A percentile compares a stretch with the other conserved stretches of the same genome.
Evolutionary conservation across 2,329 filamentous ascomycete species (phyloP).

Genomic region (Nigrospora oryzae): DNA sequence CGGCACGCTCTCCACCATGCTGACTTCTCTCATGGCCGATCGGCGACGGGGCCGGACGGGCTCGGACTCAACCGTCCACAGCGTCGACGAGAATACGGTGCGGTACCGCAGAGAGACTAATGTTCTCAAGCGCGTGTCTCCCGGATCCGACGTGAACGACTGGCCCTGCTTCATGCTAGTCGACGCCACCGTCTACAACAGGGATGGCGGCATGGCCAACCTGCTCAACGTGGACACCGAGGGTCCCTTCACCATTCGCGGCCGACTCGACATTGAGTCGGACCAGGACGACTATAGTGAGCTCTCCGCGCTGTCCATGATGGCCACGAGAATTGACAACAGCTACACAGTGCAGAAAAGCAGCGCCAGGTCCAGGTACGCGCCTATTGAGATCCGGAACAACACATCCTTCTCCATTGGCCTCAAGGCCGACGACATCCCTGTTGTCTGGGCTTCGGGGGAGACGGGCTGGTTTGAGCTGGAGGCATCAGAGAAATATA

Average conservation of each 20-base stretch:
- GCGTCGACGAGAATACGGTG: conserved; percentile 25
- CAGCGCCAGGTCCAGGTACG: conserved; percentile 14
- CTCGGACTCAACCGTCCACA: conserved; percentile 37
- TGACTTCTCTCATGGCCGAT: conserved; percentile 22
- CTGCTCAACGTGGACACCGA: conserved; percentile 51
- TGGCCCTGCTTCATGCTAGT: conserved; percentile 56
- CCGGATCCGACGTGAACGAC: conserved; percentile 32
- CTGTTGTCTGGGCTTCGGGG: conserved; percentile 59
- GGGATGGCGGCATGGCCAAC: conserved; percentile 48
- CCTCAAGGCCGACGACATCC: conserved; percentile 35
- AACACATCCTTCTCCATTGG: conserved; percentile 45
- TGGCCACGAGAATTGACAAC: not conserved
- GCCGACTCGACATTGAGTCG: conserved; percentile 42
- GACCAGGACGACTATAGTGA: conserved; percentile 19
- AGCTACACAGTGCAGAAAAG: conserved; percentile 22
- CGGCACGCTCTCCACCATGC: conserved; percentile 7
- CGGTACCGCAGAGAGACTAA: conserved; percentile 22
- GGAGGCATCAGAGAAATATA: conserved; percentile 48
- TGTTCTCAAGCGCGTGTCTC: conserved; percentile 24
- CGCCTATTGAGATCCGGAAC: conserved; percentile 46
- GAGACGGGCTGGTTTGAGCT: conserved; percentile 62
- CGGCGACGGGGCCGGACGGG: conserved; percentile 20
- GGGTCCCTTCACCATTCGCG: conserved; percentile 54
- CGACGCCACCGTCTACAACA: conserved; percentile 50
- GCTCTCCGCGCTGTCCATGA: not conserved